Conservation (phyloP, 805 yeast species). For the Yarrowia alimentaria region DNA sequence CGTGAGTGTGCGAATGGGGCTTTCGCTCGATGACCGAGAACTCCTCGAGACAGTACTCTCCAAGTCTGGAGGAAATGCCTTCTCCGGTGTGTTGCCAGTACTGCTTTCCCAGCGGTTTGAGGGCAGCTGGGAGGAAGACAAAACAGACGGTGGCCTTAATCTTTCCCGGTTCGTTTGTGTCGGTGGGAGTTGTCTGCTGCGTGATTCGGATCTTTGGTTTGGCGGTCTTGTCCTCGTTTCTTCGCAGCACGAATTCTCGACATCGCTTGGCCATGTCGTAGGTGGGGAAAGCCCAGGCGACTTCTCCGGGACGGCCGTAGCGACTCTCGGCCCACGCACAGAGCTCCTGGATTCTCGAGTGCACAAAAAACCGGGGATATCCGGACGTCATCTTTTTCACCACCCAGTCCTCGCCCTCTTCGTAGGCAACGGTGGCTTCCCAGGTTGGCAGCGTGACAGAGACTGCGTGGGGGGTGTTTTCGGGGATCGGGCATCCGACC, state of each 20-base stretch:
- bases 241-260: constrained; percentile 63
- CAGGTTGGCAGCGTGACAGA: constrained; percentile 94
- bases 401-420: constrained; percentile 83
- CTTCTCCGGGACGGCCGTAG: constrained; percentile 79
- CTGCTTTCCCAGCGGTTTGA: constrained; percentile 65
- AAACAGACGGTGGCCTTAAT: constrained; percentile 58
- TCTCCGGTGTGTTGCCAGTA: constrained; percentile 99
- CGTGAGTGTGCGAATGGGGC: constrained; percentile 32
- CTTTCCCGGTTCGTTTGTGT: constrained; percentile 42
- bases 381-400: constrained; percentile 76
- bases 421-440: constrained; percentile 90
- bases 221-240: constrained; percentile 31
- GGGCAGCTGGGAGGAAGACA: constrained; percentile 68
- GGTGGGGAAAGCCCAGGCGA: constrained; percentile 72
- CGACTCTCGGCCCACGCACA: constrained; percentile 46
- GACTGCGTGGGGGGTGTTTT: constrained; percentile 87
- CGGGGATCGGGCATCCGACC: constrained; percentile 85
- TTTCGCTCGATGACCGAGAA: constrained; percentile 50
- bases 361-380: constrained; percentile 60
- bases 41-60: constrained; percentile 68
- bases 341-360: constrained; percentile 41
- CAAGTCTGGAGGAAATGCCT: constrained; percentile 88
- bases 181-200: constrained; percentile 61
- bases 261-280: constrained; percentile 79
- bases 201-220: constrained; percentile 61